Conservation (phyloP, 2,329 filamentous ascomycete species). For the Aspergillus sp. region DNA sequence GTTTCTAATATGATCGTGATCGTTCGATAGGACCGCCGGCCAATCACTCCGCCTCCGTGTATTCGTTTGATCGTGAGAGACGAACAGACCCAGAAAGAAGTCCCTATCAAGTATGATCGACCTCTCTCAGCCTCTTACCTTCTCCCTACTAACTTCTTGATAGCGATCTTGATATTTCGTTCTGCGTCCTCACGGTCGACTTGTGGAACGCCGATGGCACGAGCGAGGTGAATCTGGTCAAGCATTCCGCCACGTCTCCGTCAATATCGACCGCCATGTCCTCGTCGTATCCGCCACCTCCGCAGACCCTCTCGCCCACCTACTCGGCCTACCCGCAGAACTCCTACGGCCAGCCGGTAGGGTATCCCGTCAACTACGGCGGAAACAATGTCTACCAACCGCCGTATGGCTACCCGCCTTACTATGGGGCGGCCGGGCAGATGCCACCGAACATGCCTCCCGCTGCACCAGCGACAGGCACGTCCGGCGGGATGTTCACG, state of each 20-base stretch:
- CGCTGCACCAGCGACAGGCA: slow-evolving; percentile 29
- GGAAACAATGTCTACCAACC: slow-evolving; percentile 24
- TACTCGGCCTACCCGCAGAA: slow-evolving; percentile 30
- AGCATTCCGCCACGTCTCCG: slow-evolving; percentile 56
- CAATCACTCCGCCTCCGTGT: slow-evolving; percentile 91
- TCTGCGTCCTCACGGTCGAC: slow-evolving; percentile 61
- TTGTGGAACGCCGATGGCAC: slow-evolving; percentile 54
- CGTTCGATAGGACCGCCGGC: slow-evolving; percentile 65
- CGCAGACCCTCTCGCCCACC: slow-evolving; percentile 28
- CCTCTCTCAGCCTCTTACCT: background rate
- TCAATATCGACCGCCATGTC: slow-evolving; percentile 75
- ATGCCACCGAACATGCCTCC: slow-evolving; percentile 29
- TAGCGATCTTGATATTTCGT: slow-evolving; percentile 60
- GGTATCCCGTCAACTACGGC: slow-evolving; percentile 33
- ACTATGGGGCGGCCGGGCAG: slow-evolving; percentile 21
- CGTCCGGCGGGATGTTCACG: slow-evolving; percentile 77
- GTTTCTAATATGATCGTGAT: background rate
- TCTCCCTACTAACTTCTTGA: slow-evolving; percentile 18
- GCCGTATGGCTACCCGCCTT: slow-evolving; percentile 27
- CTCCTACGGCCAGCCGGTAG: slow-evolving; percentile 31
- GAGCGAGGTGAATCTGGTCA: slow-evolving; percentile 59
- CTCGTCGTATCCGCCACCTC: slow-evolving; percentile 57
- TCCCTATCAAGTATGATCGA: slow-evolving; percentile 64
- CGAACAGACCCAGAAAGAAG: slow-evolving; percentile 62
- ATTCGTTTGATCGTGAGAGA: slow-evolving; percentile 75